Conservation (phyloP, 108 stramenopile species). For the Craspedostauros australis region DNA sequence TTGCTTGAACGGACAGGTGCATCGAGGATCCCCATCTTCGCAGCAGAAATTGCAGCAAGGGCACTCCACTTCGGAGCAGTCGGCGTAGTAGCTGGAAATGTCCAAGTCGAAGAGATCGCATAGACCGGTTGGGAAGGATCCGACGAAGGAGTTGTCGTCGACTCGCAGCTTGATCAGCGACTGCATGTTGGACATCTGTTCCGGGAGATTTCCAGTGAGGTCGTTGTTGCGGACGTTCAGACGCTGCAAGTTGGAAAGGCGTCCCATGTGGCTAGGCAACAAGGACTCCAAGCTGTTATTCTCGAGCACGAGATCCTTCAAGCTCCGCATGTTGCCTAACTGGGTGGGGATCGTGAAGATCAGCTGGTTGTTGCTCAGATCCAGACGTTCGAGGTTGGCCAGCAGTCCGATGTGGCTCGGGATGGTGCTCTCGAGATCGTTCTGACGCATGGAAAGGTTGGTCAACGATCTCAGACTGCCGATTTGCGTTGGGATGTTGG, state of each 20-base stretch:
- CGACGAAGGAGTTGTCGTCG: constrained; percentile 24
- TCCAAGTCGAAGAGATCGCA: constrained; percentile 8
- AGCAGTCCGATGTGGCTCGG: constrained; percentile 8
- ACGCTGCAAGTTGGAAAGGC: too few species aligned
- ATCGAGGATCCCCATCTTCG: constrained; percentile 6
- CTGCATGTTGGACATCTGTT: constrained; percentile 8
- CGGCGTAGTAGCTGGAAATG: constrained; percentile 13
- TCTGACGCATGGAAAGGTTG: too few species aligned
- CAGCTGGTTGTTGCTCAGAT: constrained; percentile 25
- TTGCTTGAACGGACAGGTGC: too few species aligned
- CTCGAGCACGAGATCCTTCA: too few species aligned
- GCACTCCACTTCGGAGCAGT: constrained; percentile 17
- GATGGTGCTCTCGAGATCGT: too few species aligned
- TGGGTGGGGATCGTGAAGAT: constrained; percentile 32
- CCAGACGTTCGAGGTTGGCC: constrained; percentile 11
- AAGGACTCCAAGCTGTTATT: too few species aligned
- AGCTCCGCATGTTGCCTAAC: constrained; percentile 15
- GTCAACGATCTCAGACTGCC: too few species aligned
- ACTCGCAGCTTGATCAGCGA: constrained; percentile 13
- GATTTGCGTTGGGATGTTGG: too few species aligned
- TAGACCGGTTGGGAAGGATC: constrained; percentile 14
- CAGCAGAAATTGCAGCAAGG: constrained; percentile 32
- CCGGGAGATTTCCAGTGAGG: constrained; percentile 20
- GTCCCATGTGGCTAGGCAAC: too few species aligned
- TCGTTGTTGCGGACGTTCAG: too few species aligned